These are phyloP conservation scores for Aspergillus latus DNA, from an alignment of 2,329 filamentous ascomycete species.

Conservation along the genomic window DNA sequence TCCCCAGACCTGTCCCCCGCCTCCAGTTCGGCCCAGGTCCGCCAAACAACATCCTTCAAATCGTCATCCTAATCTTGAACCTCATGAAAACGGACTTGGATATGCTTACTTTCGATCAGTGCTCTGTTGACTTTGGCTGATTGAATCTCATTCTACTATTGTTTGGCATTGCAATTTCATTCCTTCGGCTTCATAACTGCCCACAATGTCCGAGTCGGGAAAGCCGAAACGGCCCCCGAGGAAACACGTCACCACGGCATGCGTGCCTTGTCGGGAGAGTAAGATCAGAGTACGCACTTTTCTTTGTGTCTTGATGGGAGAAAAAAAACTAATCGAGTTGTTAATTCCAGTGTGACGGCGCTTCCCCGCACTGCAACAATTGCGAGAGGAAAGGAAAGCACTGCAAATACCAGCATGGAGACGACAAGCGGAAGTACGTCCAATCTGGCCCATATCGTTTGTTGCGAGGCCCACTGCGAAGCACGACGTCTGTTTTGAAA, in stretches of 20 bases:
- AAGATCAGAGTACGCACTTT: conserved; percentile 41
- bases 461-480: neutral
- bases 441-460: neutral
- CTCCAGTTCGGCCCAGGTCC: neutral
- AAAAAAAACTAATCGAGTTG: neutral
- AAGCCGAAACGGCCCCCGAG: conserved; percentile 19
- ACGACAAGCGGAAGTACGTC: conserved; percentile 42
- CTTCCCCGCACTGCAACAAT: conserved; percentile 40
- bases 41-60: conserved; percentile 3
- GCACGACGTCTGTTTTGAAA: neutral
- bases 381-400: conserved; percentile 40
- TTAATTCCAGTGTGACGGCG: conserved; percentile 36
- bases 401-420: conserved; percentile 40
- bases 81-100: conserved; percentile 6
- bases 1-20: conserved; percentile 2
- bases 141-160: neutral
- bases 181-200: neutral
- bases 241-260: conserved; percentile 48
- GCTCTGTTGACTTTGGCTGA: conserved; percentile 12
- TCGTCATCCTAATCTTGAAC: neutral
- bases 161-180: neutral
- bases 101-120: conserved; percentile 7
- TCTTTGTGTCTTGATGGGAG: neutral
- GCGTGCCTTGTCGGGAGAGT: conserved; percentile 47
- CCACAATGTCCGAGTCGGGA: conserved; percentile 9